phyloP scores from a whole-genome alignment of 139 green algal species.

The Raphidocelis subcapitata region DNA sequence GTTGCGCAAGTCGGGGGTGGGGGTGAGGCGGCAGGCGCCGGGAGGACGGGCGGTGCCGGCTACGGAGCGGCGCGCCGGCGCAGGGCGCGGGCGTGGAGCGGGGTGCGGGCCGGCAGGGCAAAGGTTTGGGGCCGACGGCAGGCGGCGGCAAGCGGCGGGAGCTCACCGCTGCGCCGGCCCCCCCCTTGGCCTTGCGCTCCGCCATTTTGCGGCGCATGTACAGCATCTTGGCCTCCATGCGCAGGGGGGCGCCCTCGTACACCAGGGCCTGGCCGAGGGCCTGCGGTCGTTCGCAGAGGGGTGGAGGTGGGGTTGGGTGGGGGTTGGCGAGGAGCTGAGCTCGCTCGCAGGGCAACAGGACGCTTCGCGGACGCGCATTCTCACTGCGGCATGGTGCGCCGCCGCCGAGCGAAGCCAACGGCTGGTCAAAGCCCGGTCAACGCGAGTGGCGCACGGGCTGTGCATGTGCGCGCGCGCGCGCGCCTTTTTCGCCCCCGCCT shows the following conservation, averaged over 20 bases:
- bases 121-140: not conserved
- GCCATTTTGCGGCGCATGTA: conserved; percentile 67
- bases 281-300: too few species aligned
- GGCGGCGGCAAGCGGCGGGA: not conserved
- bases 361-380: too few species aligned
- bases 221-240: conserved; percentile 60
- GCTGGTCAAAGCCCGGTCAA: too few species aligned
- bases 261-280: conserved; percentile 32
- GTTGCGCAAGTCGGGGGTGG: not conserved
- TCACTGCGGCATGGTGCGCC: not conserved
- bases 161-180: not conserved
- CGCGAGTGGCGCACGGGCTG: too few species aligned
- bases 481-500: conserved; percentile 60
- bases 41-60: not conserved
- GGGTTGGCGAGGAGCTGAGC: too few species aligned
- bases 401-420: not conserved
- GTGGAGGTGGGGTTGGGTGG: too few species aligned
- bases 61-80: not conserved
- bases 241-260: conserved; percentile 66
- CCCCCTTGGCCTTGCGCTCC: conserved; percentile 49
- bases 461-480: too few species aligned
- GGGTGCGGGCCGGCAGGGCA: not conserved
- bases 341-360: too few species aligned
- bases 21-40: not conserved
- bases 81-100: not conserved